phyloP scores from a whole-genome alignment of 495 filamentous ascomycete species.

The Tuber borchii region DNA sequence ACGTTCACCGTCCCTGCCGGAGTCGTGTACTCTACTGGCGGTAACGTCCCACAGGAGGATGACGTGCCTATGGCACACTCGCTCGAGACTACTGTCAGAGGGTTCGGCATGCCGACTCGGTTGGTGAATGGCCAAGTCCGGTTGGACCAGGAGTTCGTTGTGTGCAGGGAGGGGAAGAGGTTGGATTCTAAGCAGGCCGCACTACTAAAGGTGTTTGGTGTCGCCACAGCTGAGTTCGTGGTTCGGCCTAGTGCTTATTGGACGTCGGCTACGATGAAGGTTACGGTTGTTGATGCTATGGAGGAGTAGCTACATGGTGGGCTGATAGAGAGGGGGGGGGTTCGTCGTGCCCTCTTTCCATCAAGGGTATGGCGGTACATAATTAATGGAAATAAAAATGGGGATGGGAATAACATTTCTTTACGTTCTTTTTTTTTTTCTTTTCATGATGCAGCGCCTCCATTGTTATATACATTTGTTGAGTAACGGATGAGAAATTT shows the following conservation, averaged over 20 bases:
- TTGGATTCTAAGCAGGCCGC: slow-evolving; percentile 84
- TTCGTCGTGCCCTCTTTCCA: not conserved
- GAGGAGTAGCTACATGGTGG: slow-evolving; percentile 43
- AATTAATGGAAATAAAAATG: not conserved
- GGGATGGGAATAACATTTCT: not conserved
- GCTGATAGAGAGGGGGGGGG: not conserved
- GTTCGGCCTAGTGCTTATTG: slow-evolving; percentile 72
- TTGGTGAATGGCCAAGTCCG: slow-evolving; percentile 81
- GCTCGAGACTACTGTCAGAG: slow-evolving; percentile 77
- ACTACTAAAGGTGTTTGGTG: slow-evolving; percentile 86
- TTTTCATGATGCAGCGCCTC: not conserved
- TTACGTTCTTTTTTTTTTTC: not conserved
- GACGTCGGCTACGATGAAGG: slow-evolving; percentile 53
- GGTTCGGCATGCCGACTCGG: slow-evolving; percentile 78
- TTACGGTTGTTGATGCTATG: slow-evolving; percentile 52
- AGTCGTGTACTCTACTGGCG: slow-evolving; percentile 62
- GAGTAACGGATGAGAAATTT: not conserved
- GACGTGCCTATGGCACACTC: slow-evolving; percentile 82
- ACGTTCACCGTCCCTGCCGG: slow-evolving; percentile 73
- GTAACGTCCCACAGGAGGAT: slow-evolving; percentile 67
- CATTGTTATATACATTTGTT: not conserved
- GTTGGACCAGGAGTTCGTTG: slow-evolving; percentile 67
- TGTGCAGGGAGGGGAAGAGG: slow-evolving; percentile 74
- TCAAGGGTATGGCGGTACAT: not conserved
- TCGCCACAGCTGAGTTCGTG: slow-evolving; percentile 80